Conservation (phyloP, 768 basidiomycete species). For the Udeniomyces megalosporus region DNA sequence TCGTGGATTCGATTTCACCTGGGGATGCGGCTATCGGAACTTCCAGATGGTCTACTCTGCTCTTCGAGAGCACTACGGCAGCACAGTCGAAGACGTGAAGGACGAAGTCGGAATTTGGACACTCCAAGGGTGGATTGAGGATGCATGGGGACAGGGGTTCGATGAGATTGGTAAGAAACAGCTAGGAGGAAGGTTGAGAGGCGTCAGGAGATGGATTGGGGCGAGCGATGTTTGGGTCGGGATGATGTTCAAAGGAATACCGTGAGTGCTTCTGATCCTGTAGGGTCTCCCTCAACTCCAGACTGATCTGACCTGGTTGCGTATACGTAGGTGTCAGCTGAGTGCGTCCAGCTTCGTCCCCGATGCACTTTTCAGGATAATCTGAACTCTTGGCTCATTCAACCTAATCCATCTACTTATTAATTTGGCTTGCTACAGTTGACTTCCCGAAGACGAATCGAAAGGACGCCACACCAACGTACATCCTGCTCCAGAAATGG, state of each 20-base stretch:
- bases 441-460: constrained; percentile 6
- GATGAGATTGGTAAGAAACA: constrained; percentile 3
- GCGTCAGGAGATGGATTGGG: constrained; percentile 11
- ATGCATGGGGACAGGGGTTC: constrained; percentile 4
- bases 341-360: neutral
- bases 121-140: constrained; percentile 12
- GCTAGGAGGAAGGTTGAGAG: constrained; percentile 1
- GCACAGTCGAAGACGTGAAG: neutral
- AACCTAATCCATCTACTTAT: neutral
- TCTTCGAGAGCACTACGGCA: neutral
- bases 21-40: constrained; percentile 14
- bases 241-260: constrained; percentile 1
- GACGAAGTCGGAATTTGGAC: neutral
- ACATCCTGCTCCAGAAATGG: constrained; percentile 8
- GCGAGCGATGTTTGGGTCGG: constrained; percentile 13
- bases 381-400: too few relatives aligned
- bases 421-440: neutral
- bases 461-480: neutral
- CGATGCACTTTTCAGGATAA: too few relatives aligned
- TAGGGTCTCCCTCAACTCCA: neutral
- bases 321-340: neutral
- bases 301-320: neutral
- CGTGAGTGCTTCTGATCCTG: neutral
- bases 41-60: constrained; percentile 8
- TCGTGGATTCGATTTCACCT: neutral